Percentiles rank a stretch among this genome's conserved stretches.
These are phyloP conservation scores for Durotheca rogersii DNA, from an alignment of 495 filamentous ascomycete genomes.

Conservation along the genomic window DNA sequence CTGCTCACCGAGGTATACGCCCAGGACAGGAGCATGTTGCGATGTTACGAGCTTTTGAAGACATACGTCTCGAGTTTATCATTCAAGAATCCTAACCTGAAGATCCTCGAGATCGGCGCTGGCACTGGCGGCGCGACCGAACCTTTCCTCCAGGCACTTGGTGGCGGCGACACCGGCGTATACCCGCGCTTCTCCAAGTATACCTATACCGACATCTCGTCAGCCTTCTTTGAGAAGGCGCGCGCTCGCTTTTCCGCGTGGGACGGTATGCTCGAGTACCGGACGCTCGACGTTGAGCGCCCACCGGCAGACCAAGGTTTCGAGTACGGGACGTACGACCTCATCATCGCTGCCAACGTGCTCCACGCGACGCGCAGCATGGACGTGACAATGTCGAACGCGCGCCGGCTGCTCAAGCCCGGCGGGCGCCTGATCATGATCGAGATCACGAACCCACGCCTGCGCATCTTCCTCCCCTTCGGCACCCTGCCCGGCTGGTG, in stretches of 20 bases:
- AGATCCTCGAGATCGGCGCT: conserved; percentile 53
- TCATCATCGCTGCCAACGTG: conserved; percentile 45
- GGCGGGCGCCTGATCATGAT: not conserved
- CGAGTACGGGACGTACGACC: conserved; percentile 44
- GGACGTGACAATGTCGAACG: conserved; percentile 40
- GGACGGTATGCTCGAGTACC: conserved; percentile 42
- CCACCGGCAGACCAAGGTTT: conserved; percentile 46
- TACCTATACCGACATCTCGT: conserved; percentile 48
- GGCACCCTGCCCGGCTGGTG: conserved; percentile 48
- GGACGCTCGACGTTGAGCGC: conserved; percentile 45
- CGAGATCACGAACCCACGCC: not conserved
- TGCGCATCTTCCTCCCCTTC: conserved; percentile 9
- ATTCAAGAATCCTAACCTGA: conserved; percentile 36
- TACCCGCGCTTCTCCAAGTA: conserved; percentile 37
- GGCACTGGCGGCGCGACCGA: conserved; percentile 47
- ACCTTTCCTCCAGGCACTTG: conserved; percentile 26
- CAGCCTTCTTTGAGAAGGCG: conserved; percentile 40
- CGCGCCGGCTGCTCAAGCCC: conserved; percentile 40
- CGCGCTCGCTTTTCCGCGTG: conserved; percentile 15
- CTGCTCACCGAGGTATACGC: conserved; percentile 1
- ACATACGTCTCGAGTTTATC: not conserved
- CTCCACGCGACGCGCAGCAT: conserved; percentile 50
- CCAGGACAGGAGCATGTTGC: not conserved
- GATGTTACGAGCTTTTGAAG: not conserved
- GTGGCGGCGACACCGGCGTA: conserved; percentile 11